Conservation (phyloP, 805 yeast species). For the Tetrapisispora namnaoensis region DNA sequence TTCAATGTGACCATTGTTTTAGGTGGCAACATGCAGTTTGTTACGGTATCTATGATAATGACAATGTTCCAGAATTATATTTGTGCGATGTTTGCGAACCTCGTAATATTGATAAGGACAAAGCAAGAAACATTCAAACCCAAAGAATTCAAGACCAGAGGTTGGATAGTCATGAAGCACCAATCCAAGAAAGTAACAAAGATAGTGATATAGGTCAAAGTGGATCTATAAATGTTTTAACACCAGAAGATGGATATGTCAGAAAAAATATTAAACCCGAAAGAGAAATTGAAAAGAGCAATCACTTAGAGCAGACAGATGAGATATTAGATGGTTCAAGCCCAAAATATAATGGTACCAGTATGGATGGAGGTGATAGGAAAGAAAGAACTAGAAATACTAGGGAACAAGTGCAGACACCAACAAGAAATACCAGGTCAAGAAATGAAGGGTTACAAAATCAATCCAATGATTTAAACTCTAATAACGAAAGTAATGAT, state of each 20-base stretch:
- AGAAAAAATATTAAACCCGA: neutral
- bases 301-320: neutral
- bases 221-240: neutral
- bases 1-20: conserved; percentile 88
- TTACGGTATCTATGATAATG: conserved; percentile 63
- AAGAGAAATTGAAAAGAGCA: neutral
- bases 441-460: neutral
- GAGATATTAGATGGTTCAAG: neutral
- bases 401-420: neutral
- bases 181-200: conserved; percentile 5
- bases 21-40: conserved; percentile 95
- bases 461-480: neutral
- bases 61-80: conserved; percentile 76
- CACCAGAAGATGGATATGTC: neutral
- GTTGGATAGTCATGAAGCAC: conserved; percentile 5
- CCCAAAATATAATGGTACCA: neutral
- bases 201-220: neutral
- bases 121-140: conserved; percentile 34
- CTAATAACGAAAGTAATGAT: neutral
- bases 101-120: conserved; percentile 34
- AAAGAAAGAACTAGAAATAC: neutral
- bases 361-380: neutral
- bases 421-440: conserved; percentile 1
- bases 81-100: conserved; percentile 70
- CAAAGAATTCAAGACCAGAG: conserved; percentile 27